Conservation (phyloP, 2,329 filamentous ascomycete genomes). For the Xylariales sp. region DNA sequence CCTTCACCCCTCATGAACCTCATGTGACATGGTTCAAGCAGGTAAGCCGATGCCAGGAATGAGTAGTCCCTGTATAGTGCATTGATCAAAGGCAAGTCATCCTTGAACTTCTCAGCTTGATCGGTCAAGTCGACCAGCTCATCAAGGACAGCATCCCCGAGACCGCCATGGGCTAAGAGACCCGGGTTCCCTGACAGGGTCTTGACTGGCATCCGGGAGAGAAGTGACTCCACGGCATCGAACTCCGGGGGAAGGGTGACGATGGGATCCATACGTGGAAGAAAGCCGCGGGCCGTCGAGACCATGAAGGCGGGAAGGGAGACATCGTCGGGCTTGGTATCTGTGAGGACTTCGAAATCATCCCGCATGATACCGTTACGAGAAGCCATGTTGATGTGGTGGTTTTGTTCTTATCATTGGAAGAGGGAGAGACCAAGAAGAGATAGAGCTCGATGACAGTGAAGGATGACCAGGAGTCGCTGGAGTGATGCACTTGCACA, state of each 20-base stretch:
- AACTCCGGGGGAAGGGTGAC: slow-evolving; percentile 68
- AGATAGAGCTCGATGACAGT: too few species aligned
- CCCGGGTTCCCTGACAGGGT: slow-evolving; percentile 70
- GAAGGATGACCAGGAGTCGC: too few species aligned
- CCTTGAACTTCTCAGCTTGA: slow-evolving; percentile 65
- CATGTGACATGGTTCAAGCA: slow-evolving; percentile 90
- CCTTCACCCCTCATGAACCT: too few species aligned
- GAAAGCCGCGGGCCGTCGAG: slow-evolving; percentile 68
- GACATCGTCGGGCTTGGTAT: slow-evolving; percentile 57
- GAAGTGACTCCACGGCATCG: slow-evolving; percentile 56
- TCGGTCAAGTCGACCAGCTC: slow-evolving; percentile 73
- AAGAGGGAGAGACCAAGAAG: too few species aligned
- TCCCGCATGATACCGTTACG: slow-evolving; percentile 13
- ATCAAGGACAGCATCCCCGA: slow-evolving; percentile 70
- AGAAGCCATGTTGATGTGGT: slow-evolving; percentile 2
- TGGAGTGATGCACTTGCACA: not conserved
- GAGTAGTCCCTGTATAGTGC: slow-evolving; percentile 89
- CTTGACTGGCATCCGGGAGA: slow-evolving; percentile 55
- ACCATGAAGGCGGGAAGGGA: slow-evolving; percentile 74
- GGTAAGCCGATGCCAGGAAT: slow-evolving; percentile 82
- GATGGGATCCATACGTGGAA: slow-evolving; percentile 62
- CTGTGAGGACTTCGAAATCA: slow-evolving; percentile 56
- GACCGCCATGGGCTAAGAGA: slow-evolving; percentile 66
- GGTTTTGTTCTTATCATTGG: too few species aligned
- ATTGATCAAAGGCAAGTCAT: slow-evolving; percentile 75